Conservation (phyloP, 345 rosid genomes). For the Rhodamnia rubescens region DNA sequence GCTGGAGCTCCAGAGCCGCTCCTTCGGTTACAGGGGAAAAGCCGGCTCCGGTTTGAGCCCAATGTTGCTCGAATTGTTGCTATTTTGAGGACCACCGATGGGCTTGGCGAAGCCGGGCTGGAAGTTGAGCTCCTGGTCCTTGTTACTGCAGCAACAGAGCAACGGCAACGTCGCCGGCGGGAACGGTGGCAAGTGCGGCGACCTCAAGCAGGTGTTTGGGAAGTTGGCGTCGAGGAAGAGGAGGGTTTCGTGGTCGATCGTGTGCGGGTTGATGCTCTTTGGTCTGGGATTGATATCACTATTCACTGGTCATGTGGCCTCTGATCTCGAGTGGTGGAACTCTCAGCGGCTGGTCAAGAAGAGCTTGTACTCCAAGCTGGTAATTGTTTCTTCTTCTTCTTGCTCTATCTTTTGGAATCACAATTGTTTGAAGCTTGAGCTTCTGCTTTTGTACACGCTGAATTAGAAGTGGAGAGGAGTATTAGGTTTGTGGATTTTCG, state of each 20-base stretch:
- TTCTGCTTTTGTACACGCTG: background rate
- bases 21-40: background rate
- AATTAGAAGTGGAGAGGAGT: background rate
- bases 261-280: slow-evolving; percentile 85
- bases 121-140: background rate
- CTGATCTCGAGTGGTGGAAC: slow-evolving; percentile 87
- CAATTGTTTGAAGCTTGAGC: background rate
- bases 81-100: background rate
- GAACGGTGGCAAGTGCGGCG: background rate
- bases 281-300: slow-evolving; percentile 82
- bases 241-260: slow-evolving; percentile 46
- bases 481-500: background rate
- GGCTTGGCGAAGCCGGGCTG: background rate
- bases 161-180: background rate
- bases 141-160: background rate
- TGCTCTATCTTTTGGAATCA: background rate
- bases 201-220: background rate
- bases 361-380: slow-evolving; percentile 46
- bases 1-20: background rate
- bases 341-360: slow-evolving; percentile 65
- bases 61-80: background rate
- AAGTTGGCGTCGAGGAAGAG: slow-evolving; percentile 1
- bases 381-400: slow-evolving; percentile 6
- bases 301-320: slow-evolving; percentile 85
- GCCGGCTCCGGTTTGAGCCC: background rate